A percentile compares a stretch with the other conserved stretches of the same genome.
Evolutionary conservation across 2,329 filamentous ascomycete genomes (phyloP).

Genomic region (Raffaelea arxii): DNA sequence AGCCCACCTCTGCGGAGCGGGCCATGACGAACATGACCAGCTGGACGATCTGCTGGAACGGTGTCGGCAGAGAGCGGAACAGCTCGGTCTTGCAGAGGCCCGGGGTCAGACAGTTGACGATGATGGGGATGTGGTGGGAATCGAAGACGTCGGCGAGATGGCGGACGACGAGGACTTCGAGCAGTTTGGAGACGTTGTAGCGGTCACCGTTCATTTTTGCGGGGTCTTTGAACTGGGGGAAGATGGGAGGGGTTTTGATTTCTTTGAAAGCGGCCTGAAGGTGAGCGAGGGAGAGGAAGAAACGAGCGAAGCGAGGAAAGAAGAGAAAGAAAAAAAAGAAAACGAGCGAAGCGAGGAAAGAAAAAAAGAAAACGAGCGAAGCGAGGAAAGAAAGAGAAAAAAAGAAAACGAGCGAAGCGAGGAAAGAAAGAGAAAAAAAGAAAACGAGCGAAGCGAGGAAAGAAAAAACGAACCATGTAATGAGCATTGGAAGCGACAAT

Average conservation of each 20-base stretch:
- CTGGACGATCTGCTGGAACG: slow-evolving; percentile 15
- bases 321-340: not conserved
- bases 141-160: slow-evolving; percentile 24
- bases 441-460: not conserved
- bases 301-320: not conserved
- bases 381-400: not conserved
- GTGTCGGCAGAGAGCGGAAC: slow-evolving; percentile 23
- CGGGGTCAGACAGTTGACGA: slow-evolving; percentile 29
- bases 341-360: not conserved
- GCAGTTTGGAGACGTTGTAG: slow-evolving; percentile 25
- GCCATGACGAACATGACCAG: slow-evolving; percentile 18
- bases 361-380: not conserved
- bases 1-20: slow-evolving; percentile 28
- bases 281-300: not conserved
- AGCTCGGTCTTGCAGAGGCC: slow-evolving; percentile 30
- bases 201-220: slow-evolving; percentile 19
- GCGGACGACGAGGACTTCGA: slow-evolving; percentile 21
- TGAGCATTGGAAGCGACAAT: slow-evolving; percentile 31
- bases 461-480: slow-evolving; percentile 15
- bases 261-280: slow-evolving; percentile 23
- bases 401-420: slow-evolving; percentile 3
- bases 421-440: not conserved
- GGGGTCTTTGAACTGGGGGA: slow-evolving; percentile 22
- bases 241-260: slow-evolving; percentile 18
- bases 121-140: slow-evolving; percentile 20